Evolutionary conservation across 2,329 filamentous ascomycete species (phyloP), one percentile per base, ranked within the genome.

Genomic region (Byssochlamys sp.): DNA sequence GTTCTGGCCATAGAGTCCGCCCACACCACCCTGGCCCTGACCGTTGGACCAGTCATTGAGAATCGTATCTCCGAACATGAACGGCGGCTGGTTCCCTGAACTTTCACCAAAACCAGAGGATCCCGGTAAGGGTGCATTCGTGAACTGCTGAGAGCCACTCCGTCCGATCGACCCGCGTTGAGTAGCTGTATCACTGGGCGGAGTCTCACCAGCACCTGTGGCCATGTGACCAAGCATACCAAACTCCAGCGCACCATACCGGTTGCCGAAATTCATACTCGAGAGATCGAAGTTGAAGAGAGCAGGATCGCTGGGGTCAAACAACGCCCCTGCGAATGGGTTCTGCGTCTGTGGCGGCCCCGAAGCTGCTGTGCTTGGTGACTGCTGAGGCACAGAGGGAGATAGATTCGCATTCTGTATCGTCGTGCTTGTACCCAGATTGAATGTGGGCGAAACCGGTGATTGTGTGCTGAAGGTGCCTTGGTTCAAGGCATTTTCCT

Each of bases 181-280:
- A n/a, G 73, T 77, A 53, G 69, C 70, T 24, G 72, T 75, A 57
- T 94, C 89, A 56, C 84, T 84, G 4, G 87, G 84, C 5, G 87
- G 85, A 14, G 85, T 89, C 65, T 94, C 89, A n/a, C 85, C 88
- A 12, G 89, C 88, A 12, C 89, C 89, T n/a, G 89, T 90, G 59
- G 90, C 90, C 89, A 99, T 95, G 71, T 97, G 92, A 28, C 90
- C 91, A 0, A 99, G 83, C 83, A 97, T 96, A 56, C 91, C 89
- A 71, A 97, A 96, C 72, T 97, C 94, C 72, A 96, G 81, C 19
- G 91, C 92, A 59, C 91, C 92, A 69, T 97, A 99, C 62, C 95
- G 90, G 69, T 94, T 97, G 57, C 91, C 91, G 72, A 97, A 99
- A 71, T 94, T 94, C 70, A 96, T 82, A 59, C 90, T 91, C 57